A percentile compares a stretch with the other conserved stretches of the same genome.
phyloP scores from a whole-genome alignment of 768 basidiomycete genomes.

The Kwoniella newhampshirensis region DNA sequence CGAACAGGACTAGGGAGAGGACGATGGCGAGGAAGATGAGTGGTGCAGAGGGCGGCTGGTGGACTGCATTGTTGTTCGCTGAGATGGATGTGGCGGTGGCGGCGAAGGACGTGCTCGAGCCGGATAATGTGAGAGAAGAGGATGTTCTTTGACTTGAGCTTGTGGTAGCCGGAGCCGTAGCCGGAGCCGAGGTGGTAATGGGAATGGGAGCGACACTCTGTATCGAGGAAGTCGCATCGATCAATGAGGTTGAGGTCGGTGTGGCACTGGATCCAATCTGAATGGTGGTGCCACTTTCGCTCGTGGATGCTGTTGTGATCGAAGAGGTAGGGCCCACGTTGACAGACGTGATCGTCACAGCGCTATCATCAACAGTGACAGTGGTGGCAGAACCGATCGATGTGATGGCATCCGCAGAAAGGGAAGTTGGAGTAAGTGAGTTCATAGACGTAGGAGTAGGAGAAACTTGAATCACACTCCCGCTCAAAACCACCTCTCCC shows the following conservation, averaged over 20 bases:
- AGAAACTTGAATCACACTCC: constrained; percentile 3
- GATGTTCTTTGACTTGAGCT: not conserved
- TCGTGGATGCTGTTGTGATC: not conserved
- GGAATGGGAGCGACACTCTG: not conserved
- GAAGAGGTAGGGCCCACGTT: not conserved
- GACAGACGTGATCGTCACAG: too few relatives aligned
- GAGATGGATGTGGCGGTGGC: not conserved
- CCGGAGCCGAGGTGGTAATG: not conserved
- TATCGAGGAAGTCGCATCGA: not conserved
- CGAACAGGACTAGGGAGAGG: constrained; percentile 9
- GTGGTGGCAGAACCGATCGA: not conserved
- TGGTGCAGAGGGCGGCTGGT: constrained; percentile 15
- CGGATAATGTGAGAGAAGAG: not conserved
- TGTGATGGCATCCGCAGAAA: not conserved
- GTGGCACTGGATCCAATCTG: not conserved
- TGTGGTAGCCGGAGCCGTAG: not conserved
- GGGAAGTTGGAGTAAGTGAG: not conserved
- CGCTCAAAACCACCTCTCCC: constrained; percentile 13
- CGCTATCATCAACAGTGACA: not conserved
- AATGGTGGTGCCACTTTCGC: not conserved
- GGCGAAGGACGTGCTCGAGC: not conserved
- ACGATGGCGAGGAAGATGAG: constrained; percentile 19
- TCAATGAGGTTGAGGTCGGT: not conserved
- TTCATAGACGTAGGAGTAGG: not conserved
- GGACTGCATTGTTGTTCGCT: not conserved